phyloP scores from a whole-genome alignment of 805 yeast genomes.

The Cyberlindnera suaveolens region DNA sequence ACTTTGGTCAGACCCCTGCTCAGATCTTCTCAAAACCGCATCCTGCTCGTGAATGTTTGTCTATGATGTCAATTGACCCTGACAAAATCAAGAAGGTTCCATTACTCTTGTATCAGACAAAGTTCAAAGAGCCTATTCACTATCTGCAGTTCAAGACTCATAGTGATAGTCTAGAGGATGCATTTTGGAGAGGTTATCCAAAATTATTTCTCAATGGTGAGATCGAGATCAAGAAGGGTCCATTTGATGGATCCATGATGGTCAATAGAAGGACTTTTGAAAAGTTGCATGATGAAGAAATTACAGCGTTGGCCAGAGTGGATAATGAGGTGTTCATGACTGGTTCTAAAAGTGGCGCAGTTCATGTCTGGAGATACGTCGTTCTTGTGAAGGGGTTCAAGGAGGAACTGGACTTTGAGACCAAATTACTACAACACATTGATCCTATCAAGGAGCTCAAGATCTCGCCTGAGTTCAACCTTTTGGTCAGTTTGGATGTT shows the following conservation, averaged over 20 bases:
- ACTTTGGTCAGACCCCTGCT: conserved; percentile 86
- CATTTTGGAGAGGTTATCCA: conserved; percentile 48
- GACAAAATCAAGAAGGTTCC: conserved; percentile 31
- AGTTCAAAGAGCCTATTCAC: conserved; percentile 33
- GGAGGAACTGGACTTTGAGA: conserved; percentile 33
- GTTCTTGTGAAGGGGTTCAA: conserved; percentile 13
- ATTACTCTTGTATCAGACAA: conserved; percentile 36
- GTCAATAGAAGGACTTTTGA: conserved; percentile 24
- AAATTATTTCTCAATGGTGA: conserved; percentile 22
- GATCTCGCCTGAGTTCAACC: conserved; percentile 46
- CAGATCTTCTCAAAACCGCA: conserved; percentile 69
- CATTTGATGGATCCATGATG: conserved; percentile 16
- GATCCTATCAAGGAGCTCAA: conserved; percentile 38
- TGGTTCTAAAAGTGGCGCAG: conserved; percentile 49
- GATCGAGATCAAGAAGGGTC: conserved; percentile 20
- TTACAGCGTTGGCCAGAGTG: conserved; percentile 24
- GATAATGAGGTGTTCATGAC: conserved; percentile 26
- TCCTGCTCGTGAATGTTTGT: conserved; percentile 39
- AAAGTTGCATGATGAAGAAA: conserved; percentile 25
- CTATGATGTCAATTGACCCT: conserved; percentile 30
- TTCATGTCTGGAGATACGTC: conserved; percentile 46
- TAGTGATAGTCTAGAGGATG: conserved; percentile 25
- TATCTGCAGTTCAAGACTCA: conserved; percentile 39
- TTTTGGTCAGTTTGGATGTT: conserved; percentile 47
- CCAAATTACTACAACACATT: conserved; percentile 54